Percentiles rank a stretch among this genome's conserved stretches.
These are phyloP conservation scores for Colletotrichum scovillei DNA, from an alignment of 2,329 filamentous ascomycete genomes.

Conservation along the genomic window DNA sequence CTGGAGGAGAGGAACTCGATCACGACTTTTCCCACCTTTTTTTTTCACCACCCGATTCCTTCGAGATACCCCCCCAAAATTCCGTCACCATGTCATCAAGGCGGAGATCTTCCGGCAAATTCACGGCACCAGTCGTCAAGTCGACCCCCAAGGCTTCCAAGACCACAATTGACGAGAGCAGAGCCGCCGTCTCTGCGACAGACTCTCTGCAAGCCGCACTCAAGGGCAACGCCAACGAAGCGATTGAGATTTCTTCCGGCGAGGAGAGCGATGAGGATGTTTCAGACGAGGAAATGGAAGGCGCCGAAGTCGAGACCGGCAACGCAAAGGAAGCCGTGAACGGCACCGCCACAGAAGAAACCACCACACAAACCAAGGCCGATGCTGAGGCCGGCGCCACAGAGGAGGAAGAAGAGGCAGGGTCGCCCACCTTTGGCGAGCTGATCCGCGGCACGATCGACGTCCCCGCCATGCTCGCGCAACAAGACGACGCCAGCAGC, in stretches of 20 bases:
- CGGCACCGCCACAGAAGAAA: constrained; percentile 38
- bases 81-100: constrained; percentile 65
- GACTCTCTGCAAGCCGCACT: constrained; percentile 51
- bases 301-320: constrained; percentile 38
- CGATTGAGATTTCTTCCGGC: constrained; percentile 70
- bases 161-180: constrained; percentile 68
- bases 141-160: constrained; percentile 64
- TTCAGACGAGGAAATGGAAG: constrained; percentile 54
- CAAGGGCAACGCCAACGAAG: constrained; percentile 45
- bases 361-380: constrained; percentile 44
- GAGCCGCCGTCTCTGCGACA: constrained; percentile 61
- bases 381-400: constrained; percentile 41
- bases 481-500: constrained; percentile 41
- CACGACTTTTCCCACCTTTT: constrained; percentile 15
- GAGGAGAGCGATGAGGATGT: constrained; percentile 59
- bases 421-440: constrained; percentile 83
- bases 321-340: constrained; percentile 38
- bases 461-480: constrained; percentile 71
- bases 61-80: constrained; percentile 17
- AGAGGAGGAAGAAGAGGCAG: constrained; percentile 60
- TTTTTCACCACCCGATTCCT: not conserved
- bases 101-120: constrained; percentile 67
- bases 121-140: constrained; percentile 66
- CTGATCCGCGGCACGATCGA: constrained; percentile 83
- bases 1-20: constrained; percentile 16